Evolutionary conservation across 2,329 filamentous ascomycete genomes (phyloP).

Genomic region (Talaromyces sp.): DNA sequence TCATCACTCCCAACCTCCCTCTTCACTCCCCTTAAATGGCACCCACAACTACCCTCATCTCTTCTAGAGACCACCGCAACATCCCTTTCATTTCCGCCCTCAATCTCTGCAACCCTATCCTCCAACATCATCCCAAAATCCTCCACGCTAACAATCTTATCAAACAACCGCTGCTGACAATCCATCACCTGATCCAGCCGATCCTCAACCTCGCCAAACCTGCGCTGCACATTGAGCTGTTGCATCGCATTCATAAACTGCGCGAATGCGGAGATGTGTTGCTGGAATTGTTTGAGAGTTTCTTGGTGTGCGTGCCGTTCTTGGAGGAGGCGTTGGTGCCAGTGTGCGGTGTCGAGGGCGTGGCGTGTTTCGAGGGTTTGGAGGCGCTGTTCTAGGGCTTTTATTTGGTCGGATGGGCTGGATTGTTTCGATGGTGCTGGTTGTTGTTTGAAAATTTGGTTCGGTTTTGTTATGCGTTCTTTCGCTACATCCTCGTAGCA

Average conservation of each 20-base stretch:
- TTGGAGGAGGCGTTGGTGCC: background rate
- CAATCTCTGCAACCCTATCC: constrained; percentile 26
- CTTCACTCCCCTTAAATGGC: background rate
- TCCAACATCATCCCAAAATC: constrained; percentile 28
- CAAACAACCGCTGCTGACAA: constrained; percentile 28
- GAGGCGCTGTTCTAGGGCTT: background rate
- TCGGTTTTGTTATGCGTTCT: background rate
- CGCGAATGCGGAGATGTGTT: background rate
- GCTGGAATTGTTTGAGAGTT: background rate
- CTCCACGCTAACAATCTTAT: constrained; percentile 29
- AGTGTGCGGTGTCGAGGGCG: background rate
- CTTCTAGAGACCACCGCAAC: background rate
- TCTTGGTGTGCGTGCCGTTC: background rate
- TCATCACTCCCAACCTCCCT: background rate
- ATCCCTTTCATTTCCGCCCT: constrained; percentile 12
- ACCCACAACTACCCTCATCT: background rate
- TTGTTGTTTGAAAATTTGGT: background rate
- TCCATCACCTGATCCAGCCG: constrained; percentile 29
- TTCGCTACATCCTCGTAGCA: background rate
- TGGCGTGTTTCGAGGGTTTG: background rate
- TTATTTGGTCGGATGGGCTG: background rate
- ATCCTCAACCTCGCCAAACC: constrained; percentile 30
- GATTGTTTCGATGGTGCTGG: background rate
- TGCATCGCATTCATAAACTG: background rate
- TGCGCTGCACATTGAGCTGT: constrained; percentile 26